phyloP scores from a whole-genome alignment of 2,329 filamentous ascomycete genomes.

The Sphaerulina vaccinii region DNA sequence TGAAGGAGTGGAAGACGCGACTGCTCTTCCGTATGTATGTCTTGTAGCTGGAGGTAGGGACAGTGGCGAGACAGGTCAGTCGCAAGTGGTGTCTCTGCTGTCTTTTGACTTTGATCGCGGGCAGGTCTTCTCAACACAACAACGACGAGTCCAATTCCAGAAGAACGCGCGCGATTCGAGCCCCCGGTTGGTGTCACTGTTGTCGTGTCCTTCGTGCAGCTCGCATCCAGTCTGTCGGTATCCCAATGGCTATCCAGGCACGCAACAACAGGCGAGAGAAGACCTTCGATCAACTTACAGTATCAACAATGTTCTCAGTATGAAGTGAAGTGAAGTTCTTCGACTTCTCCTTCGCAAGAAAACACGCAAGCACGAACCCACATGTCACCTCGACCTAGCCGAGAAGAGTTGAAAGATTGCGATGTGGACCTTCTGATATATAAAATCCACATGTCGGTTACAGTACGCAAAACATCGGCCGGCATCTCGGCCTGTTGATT shows the following conservation, averaged over 20 bases:
- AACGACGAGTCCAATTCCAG: background rate
- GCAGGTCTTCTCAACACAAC: too few species aligned
- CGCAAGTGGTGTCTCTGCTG: background rate
- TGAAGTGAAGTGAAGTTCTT: too few species aligned
- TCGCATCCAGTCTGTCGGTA: background rate
- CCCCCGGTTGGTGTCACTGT: background rate
- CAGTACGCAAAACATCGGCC: too few species aligned
- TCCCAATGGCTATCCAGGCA: background rate
- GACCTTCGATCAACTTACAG: background rate
- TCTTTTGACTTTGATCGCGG: background rate
- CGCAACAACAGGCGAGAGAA: background rate
- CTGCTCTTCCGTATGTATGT: background rate
- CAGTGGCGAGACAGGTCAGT: background rate
- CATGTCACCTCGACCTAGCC: background rate
- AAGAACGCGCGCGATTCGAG: background rate
- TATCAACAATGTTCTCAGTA: too few species aligned
- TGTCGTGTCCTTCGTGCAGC: background rate
- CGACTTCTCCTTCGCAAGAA: background rate
- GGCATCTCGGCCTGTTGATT: background rate
- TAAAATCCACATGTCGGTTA: background rate
- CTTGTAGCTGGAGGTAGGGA: background rate
- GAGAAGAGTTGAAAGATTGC: background rate
- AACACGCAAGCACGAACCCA: background rate
- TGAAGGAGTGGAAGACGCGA: background rate
- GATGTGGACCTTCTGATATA: background rate